phyloP scores from a whole-genome alignment of 2,329 filamentous ascomycete species.

The Myriosclerotinia scirpicola region DNA sequence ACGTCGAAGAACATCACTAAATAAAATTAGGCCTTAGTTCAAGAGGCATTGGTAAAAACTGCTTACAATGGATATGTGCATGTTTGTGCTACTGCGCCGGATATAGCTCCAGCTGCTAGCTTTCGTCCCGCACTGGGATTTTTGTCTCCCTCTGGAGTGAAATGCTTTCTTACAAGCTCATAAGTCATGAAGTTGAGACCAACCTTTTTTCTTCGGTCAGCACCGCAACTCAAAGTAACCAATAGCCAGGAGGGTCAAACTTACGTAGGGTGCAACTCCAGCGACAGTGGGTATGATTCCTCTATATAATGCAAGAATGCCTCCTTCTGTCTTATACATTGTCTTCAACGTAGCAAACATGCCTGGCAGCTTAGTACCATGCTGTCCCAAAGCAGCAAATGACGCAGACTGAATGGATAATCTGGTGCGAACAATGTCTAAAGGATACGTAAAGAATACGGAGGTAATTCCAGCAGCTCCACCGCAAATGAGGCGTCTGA shows the following conservation, averaged over 20 bases:
- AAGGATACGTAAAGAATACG: constrained; percentile 89
- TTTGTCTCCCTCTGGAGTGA: constrained; percentile 85
- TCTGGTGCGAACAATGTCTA: constrained; percentile 95
- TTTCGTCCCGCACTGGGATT: constrained; percentile 80
- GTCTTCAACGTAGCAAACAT: constrained; percentile 82
- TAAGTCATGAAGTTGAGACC: constrained; percentile 99
- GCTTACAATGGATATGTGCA: constrained; percentile 96
- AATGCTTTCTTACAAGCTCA: constrained; percentile 77
- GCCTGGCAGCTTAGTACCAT: constrained; percentile 70
- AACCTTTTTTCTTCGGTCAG: constrained; percentile 53
- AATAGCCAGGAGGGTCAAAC: constrained; percentile 31
- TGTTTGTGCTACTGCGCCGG: constrained; percentile 94
- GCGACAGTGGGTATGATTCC: constrained; percentile 93
- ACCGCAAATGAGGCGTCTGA: constrained; percentile 82
- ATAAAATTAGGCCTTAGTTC: constrained; percentile 29
- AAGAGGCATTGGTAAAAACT: constrained; percentile 26
- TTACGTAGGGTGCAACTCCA: constrained; percentile 90
- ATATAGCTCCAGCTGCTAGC: constrained; percentile 84
- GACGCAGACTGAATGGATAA: constrained; percentile 97
- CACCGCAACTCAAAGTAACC: not conserved
- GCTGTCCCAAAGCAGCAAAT: constrained; percentile 70
- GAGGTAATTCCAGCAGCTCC: constrained; percentile 93
- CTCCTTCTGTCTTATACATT: constrained; percentile 94
- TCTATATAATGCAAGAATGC: constrained; percentile 80
- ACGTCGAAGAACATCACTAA: constrained; percentile 83